These are phyloP conservation scores for Microascus cirrosus DNA, from an alignment of 2,329 filamentous ascomycete genomes.

Conservation along the genomic window DNA sequence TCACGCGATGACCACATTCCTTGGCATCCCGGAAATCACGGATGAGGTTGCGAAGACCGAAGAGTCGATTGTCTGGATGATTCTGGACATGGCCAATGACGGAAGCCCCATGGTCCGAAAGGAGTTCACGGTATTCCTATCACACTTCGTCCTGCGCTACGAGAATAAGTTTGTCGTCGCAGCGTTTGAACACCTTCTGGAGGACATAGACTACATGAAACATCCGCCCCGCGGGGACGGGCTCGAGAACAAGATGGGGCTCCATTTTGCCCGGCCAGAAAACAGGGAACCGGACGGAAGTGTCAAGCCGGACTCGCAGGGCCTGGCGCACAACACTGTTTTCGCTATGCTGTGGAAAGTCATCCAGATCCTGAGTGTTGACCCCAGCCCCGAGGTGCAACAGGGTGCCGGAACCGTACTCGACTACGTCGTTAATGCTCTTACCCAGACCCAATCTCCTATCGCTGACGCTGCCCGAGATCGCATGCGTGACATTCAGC, in stretches of 20 bases:
- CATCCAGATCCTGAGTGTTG: slow-evolving; percentile 77
- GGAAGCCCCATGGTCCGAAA: slow-evolving; percentile 90
- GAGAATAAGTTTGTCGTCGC: slow-evolving; percentile 86
- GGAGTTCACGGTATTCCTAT: slow-evolving; percentile 88
- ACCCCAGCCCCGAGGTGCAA: slow-evolving; percentile 89
- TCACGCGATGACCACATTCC: slow-evolving; percentile 84
- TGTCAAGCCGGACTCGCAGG: slow-evolving; percentile 44
- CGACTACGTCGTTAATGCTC: slow-evolving; percentile 69
- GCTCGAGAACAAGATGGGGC: slow-evolving; percentile 48
- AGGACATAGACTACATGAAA: slow-evolving; percentile 63
- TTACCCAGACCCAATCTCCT: slow-evolving; percentile 67
- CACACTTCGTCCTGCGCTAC: slow-evolving; percentile 80
- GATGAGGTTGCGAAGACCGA: slow-evolving; percentile 86
- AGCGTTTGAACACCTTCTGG: slow-evolving; percentile 79
- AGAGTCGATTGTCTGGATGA: slow-evolving; percentile 77
- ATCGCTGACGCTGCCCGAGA: slow-evolving; percentile 59
- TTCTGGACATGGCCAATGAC: slow-evolving; percentile 86
- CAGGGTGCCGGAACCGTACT: slow-evolving; percentile 75
- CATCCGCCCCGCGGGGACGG: slow-evolving; percentile 44
- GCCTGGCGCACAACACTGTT: slow-evolving; percentile 74
- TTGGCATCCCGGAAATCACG: slow-evolving; percentile 86
- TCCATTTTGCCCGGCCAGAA: slow-evolving; percentile 48
- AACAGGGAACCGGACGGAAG: slow-evolving; percentile 45
- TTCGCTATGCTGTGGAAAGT: slow-evolving; percentile 95
- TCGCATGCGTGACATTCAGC: slow-evolving; percentile 63